A percentile compares a stretch with the other conserved stretches of the same genome.
These are phyloP conservation scores for Rhodamnia rubescens DNA, from an alignment of 345 rosid species.

Conservation along the genomic window DNA sequence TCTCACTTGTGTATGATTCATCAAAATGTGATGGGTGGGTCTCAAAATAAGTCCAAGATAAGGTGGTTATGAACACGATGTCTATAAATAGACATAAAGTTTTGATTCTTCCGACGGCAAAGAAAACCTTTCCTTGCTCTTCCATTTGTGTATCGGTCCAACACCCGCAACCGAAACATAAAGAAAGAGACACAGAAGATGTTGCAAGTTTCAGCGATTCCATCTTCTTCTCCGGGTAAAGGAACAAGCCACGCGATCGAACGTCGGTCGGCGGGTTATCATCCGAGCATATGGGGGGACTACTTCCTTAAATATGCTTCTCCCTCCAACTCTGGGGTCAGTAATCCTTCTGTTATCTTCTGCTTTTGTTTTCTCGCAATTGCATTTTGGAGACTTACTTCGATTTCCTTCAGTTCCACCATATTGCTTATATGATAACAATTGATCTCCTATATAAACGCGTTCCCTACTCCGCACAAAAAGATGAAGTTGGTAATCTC, in stretches of 20 bases:
- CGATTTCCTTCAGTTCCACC: background rate
- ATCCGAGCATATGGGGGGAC: conserved; percentile 13
- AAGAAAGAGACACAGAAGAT: too few relatives aligned
- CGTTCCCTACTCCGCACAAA: background rate
- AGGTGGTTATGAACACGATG: too few relatives aligned
- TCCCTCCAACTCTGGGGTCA: background rate
- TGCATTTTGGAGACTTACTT: background rate
- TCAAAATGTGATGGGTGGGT: too few relatives aligned
- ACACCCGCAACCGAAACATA: too few relatives aligned
- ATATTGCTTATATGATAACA: background rate
- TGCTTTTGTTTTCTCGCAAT: background rate
- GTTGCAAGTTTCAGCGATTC: background rate
- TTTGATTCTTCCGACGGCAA: too few relatives aligned
- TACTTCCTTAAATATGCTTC: conserved; percentile 1
- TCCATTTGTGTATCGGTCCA: too few relatives aligned
- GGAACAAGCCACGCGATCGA: background rate
- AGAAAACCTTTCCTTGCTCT: too few relatives aligned
- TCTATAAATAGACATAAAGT: too few relatives aligned
- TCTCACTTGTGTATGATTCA: too few relatives aligned
- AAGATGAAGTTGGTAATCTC: background rate
- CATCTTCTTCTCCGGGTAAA: background rate
- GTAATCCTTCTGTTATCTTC: background rate
- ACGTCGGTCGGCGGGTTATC: background rate
- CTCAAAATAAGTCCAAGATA: too few relatives aligned
- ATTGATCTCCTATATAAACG: background rate